Conservation (phyloP, 768 basidiomycete genomes). For the Mycena epipterygia region DNA sequence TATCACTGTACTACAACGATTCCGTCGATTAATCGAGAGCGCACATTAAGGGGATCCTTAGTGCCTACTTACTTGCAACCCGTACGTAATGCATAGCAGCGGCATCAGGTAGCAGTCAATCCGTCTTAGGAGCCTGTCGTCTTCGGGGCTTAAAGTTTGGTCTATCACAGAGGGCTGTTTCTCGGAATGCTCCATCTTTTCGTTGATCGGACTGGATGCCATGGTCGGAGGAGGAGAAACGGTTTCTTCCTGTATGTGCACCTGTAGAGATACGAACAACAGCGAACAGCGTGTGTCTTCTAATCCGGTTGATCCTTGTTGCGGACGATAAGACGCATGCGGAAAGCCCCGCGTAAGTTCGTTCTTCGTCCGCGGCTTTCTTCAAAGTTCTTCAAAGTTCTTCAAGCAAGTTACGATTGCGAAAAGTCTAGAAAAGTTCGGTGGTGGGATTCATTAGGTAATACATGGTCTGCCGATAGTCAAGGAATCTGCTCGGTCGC, state of each 20-base stretch:
- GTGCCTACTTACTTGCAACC: constrained; percentile 16
- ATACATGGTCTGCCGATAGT: constrained; percentile 7
- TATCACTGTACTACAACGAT: constrained; percentile 19
- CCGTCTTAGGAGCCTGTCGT: constrained; percentile 9
- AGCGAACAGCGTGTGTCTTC: not conserved
- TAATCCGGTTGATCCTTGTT: not conserved
- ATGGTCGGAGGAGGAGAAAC: not conserved
- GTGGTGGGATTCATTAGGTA: too few species aligned
- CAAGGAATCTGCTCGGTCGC: too few species aligned
- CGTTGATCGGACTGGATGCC: not conserved
- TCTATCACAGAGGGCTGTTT: not conserved
- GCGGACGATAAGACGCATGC: not conserved
- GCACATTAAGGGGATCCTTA: not conserved
- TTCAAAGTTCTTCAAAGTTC: too few species aligned
- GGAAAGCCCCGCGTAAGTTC: too few species aligned
- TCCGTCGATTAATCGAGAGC: not conserved
- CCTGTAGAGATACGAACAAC: not conserved
- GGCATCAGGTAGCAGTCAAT: constrained; percentile 25
- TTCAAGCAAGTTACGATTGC: too few species aligned
- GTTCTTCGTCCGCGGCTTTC: too few species aligned
- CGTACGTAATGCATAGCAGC: constrained; percentile 26
- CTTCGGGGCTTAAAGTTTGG: not conserved
- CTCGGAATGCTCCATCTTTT: not conserved
- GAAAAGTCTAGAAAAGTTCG: not conserved
- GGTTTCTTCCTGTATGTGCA: not conserved